Percentiles rank a stretch among this genome's conserved stretches.
Conservation (phyloP, 768 basidiomycete genomes). For the Rhizopogon salebrosus region DNA sequence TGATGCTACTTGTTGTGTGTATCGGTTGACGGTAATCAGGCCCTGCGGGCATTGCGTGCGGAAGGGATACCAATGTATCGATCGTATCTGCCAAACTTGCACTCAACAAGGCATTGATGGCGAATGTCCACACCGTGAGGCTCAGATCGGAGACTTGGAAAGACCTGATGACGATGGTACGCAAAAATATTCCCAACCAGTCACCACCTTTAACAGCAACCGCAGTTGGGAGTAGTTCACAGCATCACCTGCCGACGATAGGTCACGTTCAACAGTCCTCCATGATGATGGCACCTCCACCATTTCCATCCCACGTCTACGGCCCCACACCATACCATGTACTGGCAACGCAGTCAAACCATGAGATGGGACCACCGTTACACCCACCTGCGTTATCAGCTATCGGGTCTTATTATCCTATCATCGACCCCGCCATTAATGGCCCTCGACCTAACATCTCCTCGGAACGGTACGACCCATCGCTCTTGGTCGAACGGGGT, state of each 20-base stretch:
- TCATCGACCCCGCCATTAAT: conserved; percentile 35
- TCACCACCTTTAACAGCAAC: background rate
- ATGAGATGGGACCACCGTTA: conserved; percentile 10
- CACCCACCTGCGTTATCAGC: conserved; percentile 16
- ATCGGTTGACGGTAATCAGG: conserved; percentile 23
- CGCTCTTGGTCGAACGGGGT: background rate
- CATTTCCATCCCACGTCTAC: conserved; percentile 24
- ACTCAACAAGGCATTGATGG: conserved; percentile 37
- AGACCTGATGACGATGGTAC: conserved; percentile 21
- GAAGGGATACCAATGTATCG: conserved; percentile 48
- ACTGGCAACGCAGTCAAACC: conserved; percentile 12
- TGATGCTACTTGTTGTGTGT: conserved; percentile 1
- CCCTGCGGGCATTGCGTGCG: conserved; percentile 47
- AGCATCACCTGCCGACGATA: conserved; percentile 5
- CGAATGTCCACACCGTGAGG: conserved; percentile 40
- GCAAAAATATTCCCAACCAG: conserved; percentile 2
- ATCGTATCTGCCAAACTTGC: conserved; percentile 43
- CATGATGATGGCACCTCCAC: conserved; percentile 8
- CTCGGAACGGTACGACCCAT: conserved; percentile 28
- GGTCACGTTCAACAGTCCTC: conserved; percentile 15
- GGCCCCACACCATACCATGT: conserved; percentile 25
- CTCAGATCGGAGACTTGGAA: conserved; percentile 17
- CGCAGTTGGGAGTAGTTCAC: background rate
- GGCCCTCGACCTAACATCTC: conserved; percentile 22
- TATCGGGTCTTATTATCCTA: conserved; percentile 32